These are phyloP conservation scores for Kernera saxatilis DNA, from an alignment of 345 rosid genomes.

Conservation along the genomic window DNA sequence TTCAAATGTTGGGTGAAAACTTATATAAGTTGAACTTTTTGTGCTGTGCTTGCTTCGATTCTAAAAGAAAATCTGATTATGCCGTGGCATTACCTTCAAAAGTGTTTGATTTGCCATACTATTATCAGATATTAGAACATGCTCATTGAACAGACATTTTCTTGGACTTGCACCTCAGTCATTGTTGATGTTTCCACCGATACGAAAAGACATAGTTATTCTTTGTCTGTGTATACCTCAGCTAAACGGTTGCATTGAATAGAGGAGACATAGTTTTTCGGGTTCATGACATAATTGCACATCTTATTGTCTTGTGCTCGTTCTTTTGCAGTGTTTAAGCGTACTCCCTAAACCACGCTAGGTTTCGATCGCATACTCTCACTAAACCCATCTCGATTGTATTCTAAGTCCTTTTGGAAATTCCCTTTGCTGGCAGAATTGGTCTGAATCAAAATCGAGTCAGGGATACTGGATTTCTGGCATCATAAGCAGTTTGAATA, in stretches of 20 bases:
- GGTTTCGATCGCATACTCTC: neutral
- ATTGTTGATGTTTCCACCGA: neutral
- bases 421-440: neutral
- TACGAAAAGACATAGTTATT: neutral
- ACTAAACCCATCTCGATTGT: neutral
- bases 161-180: no score
- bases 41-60: neutral
- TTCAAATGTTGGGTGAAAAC: neutral
- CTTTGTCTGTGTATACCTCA: neutral
- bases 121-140: no score
- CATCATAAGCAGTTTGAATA: conserved; percentile 3
- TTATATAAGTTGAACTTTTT: neutral
- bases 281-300: neutral
- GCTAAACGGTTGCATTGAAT: neutral
- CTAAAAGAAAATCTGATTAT: neutral
- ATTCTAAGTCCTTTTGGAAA: neutral
- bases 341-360: neutral
- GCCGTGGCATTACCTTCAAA: neutral
- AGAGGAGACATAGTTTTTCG: no score
- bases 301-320: neutral
- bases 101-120: neutral
- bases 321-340: neutral
- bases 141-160: no score
- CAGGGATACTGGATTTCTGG: neutral
- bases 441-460: neutral